Evolutionary conservation across 768 basidiomycete genomes (phyloP), one percentile per base, ranked within the genome.

Genomic region (Suillus luteus): DNA sequence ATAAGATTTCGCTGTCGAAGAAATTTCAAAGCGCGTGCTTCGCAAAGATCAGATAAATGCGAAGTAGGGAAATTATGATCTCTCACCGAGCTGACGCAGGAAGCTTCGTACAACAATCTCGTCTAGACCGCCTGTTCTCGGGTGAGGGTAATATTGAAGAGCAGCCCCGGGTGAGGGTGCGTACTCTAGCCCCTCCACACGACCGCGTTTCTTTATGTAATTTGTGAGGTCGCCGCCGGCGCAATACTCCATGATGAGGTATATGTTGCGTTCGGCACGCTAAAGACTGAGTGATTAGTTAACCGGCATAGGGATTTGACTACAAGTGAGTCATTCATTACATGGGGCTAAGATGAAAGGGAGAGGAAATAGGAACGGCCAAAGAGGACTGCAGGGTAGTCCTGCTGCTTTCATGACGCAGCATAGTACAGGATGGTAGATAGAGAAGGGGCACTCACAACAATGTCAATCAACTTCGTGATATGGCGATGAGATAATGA

Each of bases 191-290:
- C 90, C 89, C 55, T 96, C 91, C 52, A 99, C 89, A 19, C 90
- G 86, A 17, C 96, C 97, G n/a, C 96, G 89, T 73, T 93, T 95
- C 88, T 95, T 95, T 83, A 99, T 96, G 71, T 99, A 99, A 69
- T 93, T 88, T 0, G 95, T 93, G 57, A 99, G 86, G 77, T 99
- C 97, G 3, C 96, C 96, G 2, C 96, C 96, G 1, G 95, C 87
- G 74, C 97, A 99, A 75, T 87, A 98, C 70, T 97, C 96, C 90
- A 99, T 99, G 70, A 99, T 90, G 62, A 99, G 88, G 79, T 97
- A 98, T 70, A 93, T 90, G 70, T 91, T 85, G 62, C 83, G 83
- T 68, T 92, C 89, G 2, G 89, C 88, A 55, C 88, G 85, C 90
- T 92, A 64, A 41, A 48, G 60, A 59, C 54, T 46, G 24, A 38